A percentile compares a stretch with the other conserved stretches of the same genome.
phyloP scores from a whole-genome alignment of 208 protist species.

The Acanthamoeba divionensis region DNA sequence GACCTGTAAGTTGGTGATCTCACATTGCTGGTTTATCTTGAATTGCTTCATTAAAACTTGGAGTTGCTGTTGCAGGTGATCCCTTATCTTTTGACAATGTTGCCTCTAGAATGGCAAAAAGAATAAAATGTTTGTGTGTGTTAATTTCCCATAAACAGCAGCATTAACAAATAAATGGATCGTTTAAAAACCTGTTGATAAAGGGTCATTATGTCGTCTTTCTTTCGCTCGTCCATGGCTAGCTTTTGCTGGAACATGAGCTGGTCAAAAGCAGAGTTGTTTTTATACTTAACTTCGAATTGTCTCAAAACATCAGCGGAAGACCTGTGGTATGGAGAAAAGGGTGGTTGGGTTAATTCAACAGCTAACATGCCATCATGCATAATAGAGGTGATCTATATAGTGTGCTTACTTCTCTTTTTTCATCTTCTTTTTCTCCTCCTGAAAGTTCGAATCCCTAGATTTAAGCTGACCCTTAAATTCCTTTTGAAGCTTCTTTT shows the following conservation, averaged over 20 bases:
- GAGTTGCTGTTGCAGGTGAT: neutral
- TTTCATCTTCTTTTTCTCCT: slow-evolving; percentile 17
- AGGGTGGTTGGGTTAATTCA: neutral
- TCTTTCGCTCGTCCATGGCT: slow-evolving; percentile 21
- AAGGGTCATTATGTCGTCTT: neutral
- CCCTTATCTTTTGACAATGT: slow-evolving; percentile 1
- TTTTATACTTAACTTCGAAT: neutral
- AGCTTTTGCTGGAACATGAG: slow-evolving; percentile 8
- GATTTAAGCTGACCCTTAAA: neutral
- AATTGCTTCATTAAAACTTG: neutral
- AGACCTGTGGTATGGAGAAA: neutral
- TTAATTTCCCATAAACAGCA: too few relatives aligned
- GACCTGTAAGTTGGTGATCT: neutral
- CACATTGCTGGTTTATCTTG: neutral
- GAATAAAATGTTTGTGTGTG: too few relatives aligned
- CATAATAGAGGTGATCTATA: neutral
- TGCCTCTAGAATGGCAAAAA: too few relatives aligned
- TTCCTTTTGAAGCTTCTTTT: slow-evolving; percentile 41
- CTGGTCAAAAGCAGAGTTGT: neutral
- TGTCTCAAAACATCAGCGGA: neutral
- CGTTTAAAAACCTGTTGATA: too few relatives aligned
- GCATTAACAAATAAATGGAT: too few relatives aligned
- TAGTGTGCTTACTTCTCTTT: neutral
- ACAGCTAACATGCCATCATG: neutral
- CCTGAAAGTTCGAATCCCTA: slow-evolving; percentile 2